Conservation (phyloP, 2,329 filamentous ascomycete species). For the Exophiala xenobiotica region DNA sequence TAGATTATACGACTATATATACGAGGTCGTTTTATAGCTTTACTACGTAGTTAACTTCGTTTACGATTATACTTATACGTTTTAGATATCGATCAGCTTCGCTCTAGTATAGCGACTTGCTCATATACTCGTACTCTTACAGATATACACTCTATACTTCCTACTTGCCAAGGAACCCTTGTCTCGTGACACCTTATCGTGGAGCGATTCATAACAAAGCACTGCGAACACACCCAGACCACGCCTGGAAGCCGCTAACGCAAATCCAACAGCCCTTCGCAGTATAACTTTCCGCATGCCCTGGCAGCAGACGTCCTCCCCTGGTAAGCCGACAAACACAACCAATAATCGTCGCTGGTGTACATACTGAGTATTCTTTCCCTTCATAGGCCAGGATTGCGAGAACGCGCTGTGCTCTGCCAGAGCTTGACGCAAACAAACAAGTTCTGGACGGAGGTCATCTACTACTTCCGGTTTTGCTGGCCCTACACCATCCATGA, state of each 20-base stretch:
- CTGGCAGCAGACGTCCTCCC: conserved; percentile 12
- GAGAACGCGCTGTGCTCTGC: conserved; percentile 5
- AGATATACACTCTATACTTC: no score
- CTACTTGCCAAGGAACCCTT: no score
- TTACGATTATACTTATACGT: no score
- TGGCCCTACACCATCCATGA: conserved; percentile 1
- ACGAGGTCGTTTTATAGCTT: no score
- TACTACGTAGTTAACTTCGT: no score
- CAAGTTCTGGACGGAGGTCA: conserved; percentile 6
- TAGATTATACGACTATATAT: no score
- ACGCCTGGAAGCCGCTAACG: background rate
- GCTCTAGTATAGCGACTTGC: no score
- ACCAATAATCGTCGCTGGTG: background rate
- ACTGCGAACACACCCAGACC: background rate
- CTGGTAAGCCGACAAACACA: conserved; percentile 3
- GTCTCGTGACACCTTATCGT: no score
- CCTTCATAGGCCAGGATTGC: background rate
- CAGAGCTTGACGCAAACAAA: background rate
- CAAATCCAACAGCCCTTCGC: background rate
- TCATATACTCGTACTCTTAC: no score
- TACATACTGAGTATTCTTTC: background rate
- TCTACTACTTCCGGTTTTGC: conserved; percentile 5
- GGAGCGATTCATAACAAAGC: no score
- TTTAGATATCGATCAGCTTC: no score
- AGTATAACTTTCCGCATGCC: conserved; percentile 7